Evolutionary conservation across 352 stramenopile species (phyloP), one percentile per base, ranked within the genome.

Genomic region (Globisporangium megalacanthum): DNA sequence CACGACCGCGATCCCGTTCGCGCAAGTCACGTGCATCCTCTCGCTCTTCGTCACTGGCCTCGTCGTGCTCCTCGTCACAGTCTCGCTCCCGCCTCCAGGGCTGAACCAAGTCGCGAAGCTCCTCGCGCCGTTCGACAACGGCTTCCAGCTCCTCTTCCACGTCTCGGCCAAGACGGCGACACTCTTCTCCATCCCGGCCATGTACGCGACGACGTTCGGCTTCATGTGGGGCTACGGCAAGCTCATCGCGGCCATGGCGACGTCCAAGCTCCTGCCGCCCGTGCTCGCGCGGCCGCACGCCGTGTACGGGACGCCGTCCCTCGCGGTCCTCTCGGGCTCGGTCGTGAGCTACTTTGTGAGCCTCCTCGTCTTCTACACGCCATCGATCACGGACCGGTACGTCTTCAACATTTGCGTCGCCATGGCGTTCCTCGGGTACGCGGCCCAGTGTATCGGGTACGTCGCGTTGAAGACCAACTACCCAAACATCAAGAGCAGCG

Each of bases 221-320:
- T 73, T 75, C 47, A 72, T 73, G 49, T 73, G 65, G 61, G 63
- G 58, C 22, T 75, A 77, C 25, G 60, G 65, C 11, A 77, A 77
- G 46, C 58, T 77, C 42, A 61, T 77, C 44, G 31, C 52, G 15
- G 63, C 64, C 6, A 70, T 77, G 63, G 57, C 69, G 17, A 62
- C 53, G 7, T 77, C 69, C 14, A 67, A 66, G 46, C 50, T 77
- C 44, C 54, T 77, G 29, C 69, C 69, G 3, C 42, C 44, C 5
- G 14, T 60, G 11, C 42, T 75, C 6, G 63, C 47, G 31, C 48
- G 31, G 0, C 42, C 44, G 11, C 54, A 69, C 33, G 47, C 56
- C 8, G 46, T 5, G n/a, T 70, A 56, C 19, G 33, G 52, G 42
- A 75, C 66, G 8, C 63, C 68, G 2, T 37, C 50, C 19, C 39